phyloP scores from a whole-genome alignment of 2,329 filamentous ascomycete genomes.

The Cryphonectria naterciae region DNA sequence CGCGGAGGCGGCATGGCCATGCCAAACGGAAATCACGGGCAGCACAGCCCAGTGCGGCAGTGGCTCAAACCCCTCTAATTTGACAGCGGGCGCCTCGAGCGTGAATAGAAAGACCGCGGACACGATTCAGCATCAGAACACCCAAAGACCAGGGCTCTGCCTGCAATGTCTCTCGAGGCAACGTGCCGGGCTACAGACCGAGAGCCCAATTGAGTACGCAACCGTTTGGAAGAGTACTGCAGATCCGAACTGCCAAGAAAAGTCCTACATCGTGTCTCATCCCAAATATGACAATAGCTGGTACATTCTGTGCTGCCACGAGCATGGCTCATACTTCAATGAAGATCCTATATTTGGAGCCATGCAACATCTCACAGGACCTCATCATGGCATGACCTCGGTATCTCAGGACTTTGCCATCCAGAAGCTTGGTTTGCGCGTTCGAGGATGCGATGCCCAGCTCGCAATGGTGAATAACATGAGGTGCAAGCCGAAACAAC shows the following conservation, averaged over 20 bases:
- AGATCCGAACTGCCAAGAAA: background rate
- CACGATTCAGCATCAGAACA: too few species aligned
- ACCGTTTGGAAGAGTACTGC: background rate
- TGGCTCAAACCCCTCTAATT: background rate
- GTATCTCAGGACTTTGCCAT: background rate
- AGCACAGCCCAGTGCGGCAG: background rate
- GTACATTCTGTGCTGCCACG: slow-evolving; percentile 9
- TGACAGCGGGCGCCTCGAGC: background rate
- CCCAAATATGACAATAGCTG: background rate
- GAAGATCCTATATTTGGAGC: background rate
- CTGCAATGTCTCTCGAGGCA: too few species aligned
- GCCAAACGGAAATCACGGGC: background rate
- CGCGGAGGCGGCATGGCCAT: background rate
- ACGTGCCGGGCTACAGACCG: background rate
- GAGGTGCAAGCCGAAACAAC: background rate
- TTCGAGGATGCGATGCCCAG: background rate
- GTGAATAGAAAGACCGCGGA: background rate
- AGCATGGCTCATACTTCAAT: slow-evolving; percentile 10
- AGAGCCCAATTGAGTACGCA: background rate
- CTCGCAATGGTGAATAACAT: slow-evolving; percentile 1
- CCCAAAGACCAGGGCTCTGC: background rate
- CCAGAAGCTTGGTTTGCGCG: background rate
- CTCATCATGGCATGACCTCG: too few species aligned
- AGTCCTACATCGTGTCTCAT: slow-evolving; percentile 6
- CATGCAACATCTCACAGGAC: background rate